Conservation (phyloP, 2,329 filamentous ascomycete genomes). For the Xylariaceae sp. region DNA sequence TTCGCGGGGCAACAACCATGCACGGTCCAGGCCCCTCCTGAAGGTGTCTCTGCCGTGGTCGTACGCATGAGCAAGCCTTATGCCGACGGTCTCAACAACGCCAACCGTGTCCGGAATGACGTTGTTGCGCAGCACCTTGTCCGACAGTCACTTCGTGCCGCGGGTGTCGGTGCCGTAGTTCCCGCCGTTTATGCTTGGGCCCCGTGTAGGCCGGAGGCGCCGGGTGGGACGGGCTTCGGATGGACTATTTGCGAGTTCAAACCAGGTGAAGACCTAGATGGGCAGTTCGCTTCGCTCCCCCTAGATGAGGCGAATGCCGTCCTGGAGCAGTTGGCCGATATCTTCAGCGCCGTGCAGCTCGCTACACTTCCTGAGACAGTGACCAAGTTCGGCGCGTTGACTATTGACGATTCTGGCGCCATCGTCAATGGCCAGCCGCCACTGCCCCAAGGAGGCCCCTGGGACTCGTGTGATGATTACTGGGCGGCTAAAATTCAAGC, state of each 20-base stretch:
- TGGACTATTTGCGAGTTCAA: background rate
- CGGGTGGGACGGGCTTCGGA: background rate
- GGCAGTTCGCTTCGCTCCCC: background rate
- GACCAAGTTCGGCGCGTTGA: background rate
- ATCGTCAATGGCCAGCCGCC: background rate
- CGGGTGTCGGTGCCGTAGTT: slow-evolving; percentile 9
- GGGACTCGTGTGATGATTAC: background rate
- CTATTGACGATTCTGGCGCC: background rate
- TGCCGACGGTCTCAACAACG: slow-evolving; percentile 23
- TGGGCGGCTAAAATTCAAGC: background rate
- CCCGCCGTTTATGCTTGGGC: slow-evolving; percentile 23
- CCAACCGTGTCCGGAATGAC: slow-evolving; percentile 29
- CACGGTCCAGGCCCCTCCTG: background rate
- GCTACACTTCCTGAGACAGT: background rate
- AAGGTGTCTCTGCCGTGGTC: background rate
- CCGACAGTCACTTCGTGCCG: slow-evolving; percentile 8
- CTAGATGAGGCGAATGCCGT: background rate
- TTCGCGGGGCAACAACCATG: background rate
- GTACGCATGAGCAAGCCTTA: slow-evolving; percentile 25
- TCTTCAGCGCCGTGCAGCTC: background rate
- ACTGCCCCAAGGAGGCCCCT: background rate
- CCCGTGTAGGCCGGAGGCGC: background rate
- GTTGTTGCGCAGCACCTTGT: slow-evolving; percentile 24
- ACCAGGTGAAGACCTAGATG: background rate
- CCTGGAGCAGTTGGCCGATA: background rate